Conservation (phyloP, 352 stramenopile genomes). For the Phytophthora nicotianae region DNA sequence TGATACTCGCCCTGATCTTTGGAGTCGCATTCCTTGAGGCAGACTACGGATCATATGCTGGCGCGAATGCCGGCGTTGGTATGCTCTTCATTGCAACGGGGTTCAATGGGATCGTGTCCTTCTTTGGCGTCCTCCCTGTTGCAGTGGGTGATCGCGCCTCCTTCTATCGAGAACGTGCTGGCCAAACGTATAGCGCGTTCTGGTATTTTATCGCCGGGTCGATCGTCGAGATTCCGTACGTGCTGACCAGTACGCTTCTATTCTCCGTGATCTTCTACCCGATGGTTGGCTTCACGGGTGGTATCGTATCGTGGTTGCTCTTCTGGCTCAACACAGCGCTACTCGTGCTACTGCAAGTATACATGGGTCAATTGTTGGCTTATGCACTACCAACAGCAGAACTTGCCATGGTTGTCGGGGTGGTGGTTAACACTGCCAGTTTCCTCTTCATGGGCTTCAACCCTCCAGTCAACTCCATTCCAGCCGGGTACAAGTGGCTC, state of each 20-base stretch:
- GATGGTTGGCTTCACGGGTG: constrained; percentile 55
- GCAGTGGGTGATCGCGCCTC: constrained; percentile 82
- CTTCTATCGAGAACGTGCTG: constrained; percentile 70
- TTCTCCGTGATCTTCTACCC: constrained; percentile 64
- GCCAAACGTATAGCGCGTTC: constrained; percentile 80
- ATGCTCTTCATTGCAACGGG: constrained; percentile 87
- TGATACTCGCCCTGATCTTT: constrained; percentile 81
- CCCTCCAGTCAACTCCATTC: constrained; percentile 56
- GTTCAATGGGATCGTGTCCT: constrained; percentile 87
- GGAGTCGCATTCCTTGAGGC: constrained; percentile 67
- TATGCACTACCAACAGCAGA: constrained; percentile 50
- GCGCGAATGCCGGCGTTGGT: constrained; percentile 60
- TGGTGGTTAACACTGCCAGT: constrained; percentile 69
- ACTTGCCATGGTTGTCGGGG: constrained; percentile 46
- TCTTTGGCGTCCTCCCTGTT: constrained; percentile 80
- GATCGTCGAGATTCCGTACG: constrained; percentile 76
- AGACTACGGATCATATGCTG: constrained; percentile 53
- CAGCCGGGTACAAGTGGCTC: constrained; percentile 58
- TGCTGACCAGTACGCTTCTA: constrained; percentile 43
- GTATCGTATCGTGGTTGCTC: constrained; percentile 29
- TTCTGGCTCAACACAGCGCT: constrained; percentile 56
- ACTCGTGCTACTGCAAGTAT: constrained; percentile 52
- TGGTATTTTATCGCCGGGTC: constrained; percentile 76
- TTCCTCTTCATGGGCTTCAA: constrained; percentile 84
- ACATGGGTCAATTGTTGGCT: constrained; percentile 51